A percentile compares a stretch with the other conserved stretches of the same genome.
Evolutionary conservation across 1,284 basidiomycete species (phyloP).

Genomic region (Puccinia polysora): DNA sequence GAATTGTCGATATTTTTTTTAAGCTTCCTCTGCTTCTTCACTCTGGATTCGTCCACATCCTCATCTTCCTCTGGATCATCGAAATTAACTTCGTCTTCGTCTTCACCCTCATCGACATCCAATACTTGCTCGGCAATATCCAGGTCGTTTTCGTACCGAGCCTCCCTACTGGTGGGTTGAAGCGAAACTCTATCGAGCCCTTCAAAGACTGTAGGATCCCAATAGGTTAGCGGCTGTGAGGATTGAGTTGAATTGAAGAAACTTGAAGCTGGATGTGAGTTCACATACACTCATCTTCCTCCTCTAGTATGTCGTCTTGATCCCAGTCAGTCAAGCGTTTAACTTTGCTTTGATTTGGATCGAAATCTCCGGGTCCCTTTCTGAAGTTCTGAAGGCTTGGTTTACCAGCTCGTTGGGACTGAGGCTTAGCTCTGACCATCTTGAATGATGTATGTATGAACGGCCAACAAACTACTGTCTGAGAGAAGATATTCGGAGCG

Average conservation of each 20-base stretch:
- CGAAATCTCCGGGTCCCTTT: constrained; percentile 7
- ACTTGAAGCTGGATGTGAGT: background rate
- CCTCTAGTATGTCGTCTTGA: constrained; percentile 35
- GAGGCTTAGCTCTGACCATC: no score
- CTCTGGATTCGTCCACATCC: background rate
- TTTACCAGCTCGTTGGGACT: no score
- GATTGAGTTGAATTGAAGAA: background rate
- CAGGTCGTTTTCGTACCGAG: constrained; percentile 28
- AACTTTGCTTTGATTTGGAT: constrained; percentile 23
- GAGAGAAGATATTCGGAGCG: no score
- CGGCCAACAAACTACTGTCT: no score
- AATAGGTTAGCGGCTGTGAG: background rate
- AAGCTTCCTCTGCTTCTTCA: constrained; percentile 29
- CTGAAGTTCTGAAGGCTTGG: constrained; percentile 3
- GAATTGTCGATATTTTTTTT: constrained; percentile 31
- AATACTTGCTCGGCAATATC: constrained; percentile 31
- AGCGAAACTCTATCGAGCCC: constrained; percentile 34
- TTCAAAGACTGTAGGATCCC: constrained; percentile 25
- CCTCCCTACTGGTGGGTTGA: constrained; percentile 2
- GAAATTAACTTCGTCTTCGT: constrained; percentile 17
- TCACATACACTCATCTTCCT: constrained; percentile 41
- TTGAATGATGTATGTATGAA: no score
- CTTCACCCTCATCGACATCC: constrained; percentile 25
- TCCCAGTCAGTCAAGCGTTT: constrained; percentile 33
- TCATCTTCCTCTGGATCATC: constrained; percentile 4